Percentiles rank a stretch among this genome's conserved stretches.
Conservation (phyloP, 73 alveolate genomes). For the Breviolum minutum region DNA sequence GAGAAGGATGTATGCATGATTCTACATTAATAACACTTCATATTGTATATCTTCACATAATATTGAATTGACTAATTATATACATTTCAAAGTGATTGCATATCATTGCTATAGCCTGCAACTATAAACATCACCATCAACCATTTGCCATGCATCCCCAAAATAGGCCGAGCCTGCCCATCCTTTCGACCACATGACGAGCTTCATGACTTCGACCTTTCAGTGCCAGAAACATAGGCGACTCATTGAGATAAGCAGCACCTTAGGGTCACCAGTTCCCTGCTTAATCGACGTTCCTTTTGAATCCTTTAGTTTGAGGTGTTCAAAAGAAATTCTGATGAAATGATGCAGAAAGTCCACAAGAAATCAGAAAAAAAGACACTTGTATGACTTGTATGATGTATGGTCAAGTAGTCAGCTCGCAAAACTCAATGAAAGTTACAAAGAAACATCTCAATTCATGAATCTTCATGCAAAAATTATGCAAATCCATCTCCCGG, state of each 20-base stretch:
- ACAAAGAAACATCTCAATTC: background rate
- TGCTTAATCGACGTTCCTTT: background rate
- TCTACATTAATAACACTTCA: no score
- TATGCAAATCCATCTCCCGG: background rate
- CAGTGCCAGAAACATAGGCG: slow-evolving; percentile 83
- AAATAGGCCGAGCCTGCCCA: slow-evolving; percentile 30
- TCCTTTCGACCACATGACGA: slow-evolving; percentile 36
- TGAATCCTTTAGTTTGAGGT: no score
- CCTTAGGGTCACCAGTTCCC: background rate
- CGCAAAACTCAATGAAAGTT: no score
- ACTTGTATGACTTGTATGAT: background rate
- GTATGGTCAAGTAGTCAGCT: no score
- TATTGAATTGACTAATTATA: no score
- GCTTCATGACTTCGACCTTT: slow-evolving; percentile 81
- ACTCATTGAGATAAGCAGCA: slow-evolving; percentile 58
- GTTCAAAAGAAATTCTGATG: no score
- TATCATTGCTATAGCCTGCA: no score
- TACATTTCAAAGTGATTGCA: no score
- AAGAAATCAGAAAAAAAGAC: no score
- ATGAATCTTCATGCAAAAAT: background rate
- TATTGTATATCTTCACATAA: no score
- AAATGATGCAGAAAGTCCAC: background rate
- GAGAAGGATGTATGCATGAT: no score
- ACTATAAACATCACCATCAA: background rate
- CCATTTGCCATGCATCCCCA: background rate